Percentiles rank a stretch among this genome's conserved stretches.
These are phyloP conservation scores for Huntiella omanensis DNA, from an alignment of 2,329 filamentous ascomycete species.

Conservation along the genomic window DNA sequence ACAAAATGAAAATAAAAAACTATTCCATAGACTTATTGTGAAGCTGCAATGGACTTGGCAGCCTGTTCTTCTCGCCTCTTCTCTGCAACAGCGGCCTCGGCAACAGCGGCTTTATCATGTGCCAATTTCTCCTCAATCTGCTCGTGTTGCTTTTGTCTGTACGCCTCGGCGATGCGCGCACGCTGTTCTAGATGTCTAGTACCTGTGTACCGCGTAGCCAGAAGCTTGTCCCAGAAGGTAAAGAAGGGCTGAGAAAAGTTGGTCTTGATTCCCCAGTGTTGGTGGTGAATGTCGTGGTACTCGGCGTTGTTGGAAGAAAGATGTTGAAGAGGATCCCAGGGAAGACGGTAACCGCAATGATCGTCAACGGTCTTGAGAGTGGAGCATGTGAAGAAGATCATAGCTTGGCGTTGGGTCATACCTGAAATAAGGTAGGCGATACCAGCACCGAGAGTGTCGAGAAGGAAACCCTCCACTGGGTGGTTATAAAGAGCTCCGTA, in stretches of 20 bases:
- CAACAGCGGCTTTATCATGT: slow-evolving; percentile 2
- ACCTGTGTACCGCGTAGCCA: slow-evolving; percentile 70
- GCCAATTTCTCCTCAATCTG: neutral
- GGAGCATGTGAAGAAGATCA: slow-evolving; percentile 74
- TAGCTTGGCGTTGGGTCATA: slow-evolving; percentile 72
- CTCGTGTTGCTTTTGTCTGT: slow-evolving; percentile 1
- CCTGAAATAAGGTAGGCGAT: slow-evolving; percentile 63
- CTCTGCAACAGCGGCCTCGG: neutral
- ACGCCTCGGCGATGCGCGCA: slow-evolving; percentile 4
- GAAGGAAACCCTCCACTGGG: slow-evolving; percentile 77
- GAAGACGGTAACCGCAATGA: slow-evolving; percentile 90
- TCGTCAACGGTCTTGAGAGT: slow-evolving; percentile 96
- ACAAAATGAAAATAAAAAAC: neutral
- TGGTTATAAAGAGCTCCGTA: slow-evolving; percentile 97
- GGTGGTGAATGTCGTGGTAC: slow-evolving; percentile 97
- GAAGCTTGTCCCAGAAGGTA: slow-evolving; percentile 76
- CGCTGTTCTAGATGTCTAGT: slow-evolving; percentile 22
- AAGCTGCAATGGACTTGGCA: neutral
- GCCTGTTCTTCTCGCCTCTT: slow-evolving; percentile 1
- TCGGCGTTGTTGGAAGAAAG: slow-evolving; percentile 87
- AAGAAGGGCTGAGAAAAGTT: slow-evolving; percentile 88
- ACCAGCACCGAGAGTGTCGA: slow-evolving; percentile 78
- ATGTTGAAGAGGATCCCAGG: slow-evolving; percentile 83
- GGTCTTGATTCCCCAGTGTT: slow-evolving; percentile 97
- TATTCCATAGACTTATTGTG: no score